Conservation (phyloP, 2,329 filamentous ascomycete species). For the Botrytis cinerea region DNA sequence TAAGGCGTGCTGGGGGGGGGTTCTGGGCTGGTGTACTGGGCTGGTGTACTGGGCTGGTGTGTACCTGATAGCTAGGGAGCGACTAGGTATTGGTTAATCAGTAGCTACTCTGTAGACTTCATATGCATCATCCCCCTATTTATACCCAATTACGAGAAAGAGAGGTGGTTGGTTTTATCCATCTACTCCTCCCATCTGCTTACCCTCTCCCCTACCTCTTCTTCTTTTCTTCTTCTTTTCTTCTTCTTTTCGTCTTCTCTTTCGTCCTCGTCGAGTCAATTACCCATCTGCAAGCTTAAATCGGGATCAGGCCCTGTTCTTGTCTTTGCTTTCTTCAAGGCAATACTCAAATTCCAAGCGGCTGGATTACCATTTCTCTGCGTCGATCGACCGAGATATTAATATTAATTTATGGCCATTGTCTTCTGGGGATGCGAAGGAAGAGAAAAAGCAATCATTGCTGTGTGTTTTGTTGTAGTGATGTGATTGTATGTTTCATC, state of each 20-base stretch:
- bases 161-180: background rate
- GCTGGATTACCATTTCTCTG: background rate
- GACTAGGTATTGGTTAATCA: no score
- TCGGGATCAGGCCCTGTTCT: background rate
- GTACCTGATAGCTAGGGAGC: no score
- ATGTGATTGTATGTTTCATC: no score
- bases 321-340: background rate
- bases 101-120: no score
- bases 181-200: background rate
- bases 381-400: background rate
- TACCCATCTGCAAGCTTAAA: background rate
- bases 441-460: background rate
- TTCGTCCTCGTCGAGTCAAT: background rate
- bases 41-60: no score
- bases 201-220: background rate
- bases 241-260: background rate
- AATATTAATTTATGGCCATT: background rate
- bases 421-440: background rate
- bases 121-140: no score
- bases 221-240: background rate
- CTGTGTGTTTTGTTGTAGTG: no score
- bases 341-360: background rate
- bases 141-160: background rate
- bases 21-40: no score
- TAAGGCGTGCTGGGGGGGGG: no score